phyloP scores from a whole-genome alignment of 2,329 filamentous ascomycete genomes.

The Fusarium marasasianum region DNA sequence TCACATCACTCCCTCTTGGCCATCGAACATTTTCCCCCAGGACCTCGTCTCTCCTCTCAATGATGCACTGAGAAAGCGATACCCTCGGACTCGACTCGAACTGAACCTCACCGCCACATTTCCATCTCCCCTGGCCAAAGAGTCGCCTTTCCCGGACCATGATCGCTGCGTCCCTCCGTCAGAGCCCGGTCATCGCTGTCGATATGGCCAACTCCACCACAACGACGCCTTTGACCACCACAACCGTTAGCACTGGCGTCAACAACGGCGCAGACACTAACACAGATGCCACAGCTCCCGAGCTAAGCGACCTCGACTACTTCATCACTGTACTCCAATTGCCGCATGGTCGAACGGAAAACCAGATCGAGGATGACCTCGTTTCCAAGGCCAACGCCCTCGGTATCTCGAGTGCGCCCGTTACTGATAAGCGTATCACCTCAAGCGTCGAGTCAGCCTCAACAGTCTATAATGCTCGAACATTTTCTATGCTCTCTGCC shows the following conservation, averaged over 20 bases:
- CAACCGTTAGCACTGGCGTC: conserved; percentile 24
- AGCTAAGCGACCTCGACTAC: conserved; percentile 54
- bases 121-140: conserved; percentile 14
- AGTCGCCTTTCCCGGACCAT: conserved; percentile 22
- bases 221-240: conserved; percentile 25
- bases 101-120: conserved; percentile 24
- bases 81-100: conserved; percentile 9
- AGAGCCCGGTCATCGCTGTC: conserved; percentile 30
- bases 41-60: conserved; percentile 15
- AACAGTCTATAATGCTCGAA: conserved; percentile 54
- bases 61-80: conserved; percentile 33
- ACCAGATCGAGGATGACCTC: conserved; percentile 51
- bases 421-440: conserved; percentile 48
- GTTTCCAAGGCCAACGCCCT: conserved; percentile 48
- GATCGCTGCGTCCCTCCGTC: conserved; percentile 27
- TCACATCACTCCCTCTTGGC: not conserved
- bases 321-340: conserved; percentile 52
- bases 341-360: conserved; percentile 48
- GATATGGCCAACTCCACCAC: conserved; percentile 34
- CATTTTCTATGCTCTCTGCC: conserved; percentile 56
- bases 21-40: not conserved
- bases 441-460: conserved; percentile 56
- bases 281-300: conserved; percentile 43
- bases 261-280: conserved; percentile 20
- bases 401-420: conserved; percentile 46